Evolutionary conservation across 2,329 filamentous ascomycete species (phyloP).

Genomic region (Cyphellophora attinorum): DNA sequence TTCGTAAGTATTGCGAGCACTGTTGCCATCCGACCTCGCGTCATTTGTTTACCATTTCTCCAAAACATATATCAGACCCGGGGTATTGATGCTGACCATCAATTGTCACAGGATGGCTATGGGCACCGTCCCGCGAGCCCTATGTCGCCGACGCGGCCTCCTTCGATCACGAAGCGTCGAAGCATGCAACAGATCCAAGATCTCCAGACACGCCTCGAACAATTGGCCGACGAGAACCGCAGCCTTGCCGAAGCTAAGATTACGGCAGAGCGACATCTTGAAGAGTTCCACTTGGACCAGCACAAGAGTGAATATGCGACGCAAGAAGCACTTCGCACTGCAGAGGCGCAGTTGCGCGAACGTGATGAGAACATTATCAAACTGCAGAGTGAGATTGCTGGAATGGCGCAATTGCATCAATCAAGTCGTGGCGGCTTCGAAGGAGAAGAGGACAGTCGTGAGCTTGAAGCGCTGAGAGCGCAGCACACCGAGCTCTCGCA

Average conservation of each 20-base stretch:
- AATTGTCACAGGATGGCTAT: slow-evolving; percentile 67
- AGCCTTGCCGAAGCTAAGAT: slow-evolving; percentile 63
- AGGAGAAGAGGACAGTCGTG: slow-evolving; percentile 52
- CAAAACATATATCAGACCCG: too few relatives aligned
- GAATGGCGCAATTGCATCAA: slow-evolving; percentile 74
- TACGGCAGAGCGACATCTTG: slow-evolving; percentile 57
- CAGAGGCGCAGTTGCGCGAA: slow-evolving; percentile 63
- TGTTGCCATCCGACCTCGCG: too few relatives aligned
- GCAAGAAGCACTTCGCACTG: slow-evolving; percentile 49
- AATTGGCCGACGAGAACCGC: slow-evolving; percentile 76
- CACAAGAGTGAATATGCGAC: slow-evolving; percentile 41
- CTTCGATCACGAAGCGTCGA: slow-evolving; percentile 91
- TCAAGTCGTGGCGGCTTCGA: slow-evolving; percentile 54
- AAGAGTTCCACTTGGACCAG: slow-evolving; percentile 44
- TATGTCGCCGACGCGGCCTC: slow-evolving; percentile 83
- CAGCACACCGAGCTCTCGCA: slow-evolving; percentile 54
- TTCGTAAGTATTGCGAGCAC: slow-evolving; percentile 74
- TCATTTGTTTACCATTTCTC: too few relatives aligned
- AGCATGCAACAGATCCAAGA: slow-evolving; percentile 92
- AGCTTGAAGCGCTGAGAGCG: slow-evolving; percentile 59
- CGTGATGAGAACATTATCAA: slow-evolving; percentile 80
- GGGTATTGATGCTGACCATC: too few relatives aligned
- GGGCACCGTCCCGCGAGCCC: slow-evolving; percentile 79
- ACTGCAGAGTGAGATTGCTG: slow-evolving; percentile 69
- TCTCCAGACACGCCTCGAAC: slow-evolving; percentile 75